Conservation (phyloP, 2,329 filamentous ascomycete species). For the Fusarium dimerum region DNA sequence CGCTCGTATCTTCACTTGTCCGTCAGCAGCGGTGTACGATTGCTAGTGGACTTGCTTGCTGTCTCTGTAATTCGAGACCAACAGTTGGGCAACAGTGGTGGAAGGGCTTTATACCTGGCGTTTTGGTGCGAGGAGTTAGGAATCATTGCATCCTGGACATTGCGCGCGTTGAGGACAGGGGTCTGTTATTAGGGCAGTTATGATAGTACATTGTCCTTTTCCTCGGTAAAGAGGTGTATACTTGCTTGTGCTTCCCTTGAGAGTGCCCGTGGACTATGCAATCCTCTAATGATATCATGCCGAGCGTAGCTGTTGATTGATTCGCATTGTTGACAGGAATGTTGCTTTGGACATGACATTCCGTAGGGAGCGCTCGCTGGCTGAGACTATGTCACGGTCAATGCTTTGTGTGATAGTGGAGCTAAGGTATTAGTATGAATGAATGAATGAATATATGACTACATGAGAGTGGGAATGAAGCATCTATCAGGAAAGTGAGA, state of each 20-base stretch:
- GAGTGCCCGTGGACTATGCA: neutral
- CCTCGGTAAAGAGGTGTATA: neutral
- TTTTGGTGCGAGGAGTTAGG: conserved; percentile 36
- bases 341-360: neutral
- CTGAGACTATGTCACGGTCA: too few species aligned
- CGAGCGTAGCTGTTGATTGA: neutral
- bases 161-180: conserved; percentile 21
- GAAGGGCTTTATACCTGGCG: conserved; percentile 28
- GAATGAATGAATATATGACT: too few species aligned
- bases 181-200: conserved; percentile 9
- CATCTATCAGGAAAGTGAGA: too few species aligned
- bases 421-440: too few species aligned
- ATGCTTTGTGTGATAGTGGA: too few species aligned
- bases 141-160: conserved; percentile 33
- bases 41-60: neutral
- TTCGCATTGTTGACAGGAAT: neutral
- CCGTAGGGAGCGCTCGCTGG: neutral
- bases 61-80: neutral
- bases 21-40: neutral
- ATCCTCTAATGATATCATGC: neutral
- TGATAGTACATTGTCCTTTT: conserved; percentile 26
- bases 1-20: neutral
- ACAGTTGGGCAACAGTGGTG: conserved; percentile 4
- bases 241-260: neutral
- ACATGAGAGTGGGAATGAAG: too few species aligned